phyloP scores from a whole-genome alignment of 169 alveolate genomes.

The Miamiensis avidus region DNA sequence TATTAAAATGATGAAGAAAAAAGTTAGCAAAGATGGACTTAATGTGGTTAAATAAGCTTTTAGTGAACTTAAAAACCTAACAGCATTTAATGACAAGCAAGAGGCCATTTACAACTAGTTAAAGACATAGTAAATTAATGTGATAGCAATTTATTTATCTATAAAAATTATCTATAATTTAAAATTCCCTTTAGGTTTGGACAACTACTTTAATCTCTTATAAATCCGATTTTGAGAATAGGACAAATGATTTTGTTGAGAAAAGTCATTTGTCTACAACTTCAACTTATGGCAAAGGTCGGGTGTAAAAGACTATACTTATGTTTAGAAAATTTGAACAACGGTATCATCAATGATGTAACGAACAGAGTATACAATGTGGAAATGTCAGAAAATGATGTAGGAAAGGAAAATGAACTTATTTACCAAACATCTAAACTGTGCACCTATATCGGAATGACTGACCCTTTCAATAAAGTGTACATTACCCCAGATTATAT shows the following conservation, averaged over 20 bases:
- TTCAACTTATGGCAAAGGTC: conserved; percentile 35
- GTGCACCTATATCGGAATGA: conserved; percentile 33
- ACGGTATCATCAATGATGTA: conserved; percentile 34
- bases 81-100: conserved; percentile 12
- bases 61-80: background rate
- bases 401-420: conserved; percentile 27
- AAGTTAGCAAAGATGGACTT: background rate
- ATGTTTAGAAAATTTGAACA: conserved; percentile 32
- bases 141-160: background rate
- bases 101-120: conserved; percentile 6
- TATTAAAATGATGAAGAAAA: too few species aligned
- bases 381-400: conserved; percentile 19
- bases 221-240: conserved; percentile 15
- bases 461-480: conserved; percentile 38
- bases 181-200: background rate
- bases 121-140: background rate
- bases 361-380: conserved; percentile 26
- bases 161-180: background rate
- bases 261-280: conserved; percentile 23
- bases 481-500: conserved; percentile 21
- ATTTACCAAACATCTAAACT: conserved; percentile 24
- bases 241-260: conserved; percentile 32
- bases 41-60: too few species aligned
- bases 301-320: conserved; percentile 35
- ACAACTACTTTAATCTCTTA: background rate